Conservation (phyloP, 106 monocot genomes). For the Apostasia ramifera region DNA sequence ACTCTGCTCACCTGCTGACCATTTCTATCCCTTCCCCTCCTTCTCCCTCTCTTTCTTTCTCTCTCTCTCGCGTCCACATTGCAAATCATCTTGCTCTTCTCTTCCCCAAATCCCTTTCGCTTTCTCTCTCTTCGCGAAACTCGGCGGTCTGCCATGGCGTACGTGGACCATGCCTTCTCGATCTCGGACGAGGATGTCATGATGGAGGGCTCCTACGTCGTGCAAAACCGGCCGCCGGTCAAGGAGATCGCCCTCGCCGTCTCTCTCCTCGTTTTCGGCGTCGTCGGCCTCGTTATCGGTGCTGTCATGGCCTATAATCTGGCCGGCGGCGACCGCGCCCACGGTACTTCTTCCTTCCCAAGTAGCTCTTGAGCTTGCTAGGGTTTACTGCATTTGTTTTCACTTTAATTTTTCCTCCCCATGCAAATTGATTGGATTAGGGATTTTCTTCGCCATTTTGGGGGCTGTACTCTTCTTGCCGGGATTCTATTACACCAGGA, state of each 20-base stretch:
- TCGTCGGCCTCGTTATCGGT: slow-evolving; percentile 51
- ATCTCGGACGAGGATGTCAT: slow-evolving; percentile 87
- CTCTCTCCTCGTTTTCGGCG: slow-evolving; percentile 72
- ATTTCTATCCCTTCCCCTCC: no score
- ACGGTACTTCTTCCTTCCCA: slow-evolving; percentile 34
- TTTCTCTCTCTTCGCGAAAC: neutral
- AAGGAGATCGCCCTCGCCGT: slow-evolving; percentile 88
- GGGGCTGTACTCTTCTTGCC: slow-evolving; percentile 62
- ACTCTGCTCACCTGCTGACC: no score
- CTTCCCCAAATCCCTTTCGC: neutral
- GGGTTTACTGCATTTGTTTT: neutral
- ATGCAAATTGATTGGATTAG: slow-evolving; percentile 7
- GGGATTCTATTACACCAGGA: slow-evolving; percentile 72
- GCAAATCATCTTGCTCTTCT: no score
- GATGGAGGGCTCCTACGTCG: slow-evolving; percentile 38
- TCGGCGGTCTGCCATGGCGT: slow-evolving; percentile 47
- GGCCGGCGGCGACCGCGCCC: slow-evolving; percentile 76
- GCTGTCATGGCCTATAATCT: slow-evolving; percentile 61
- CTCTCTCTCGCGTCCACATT: no score
- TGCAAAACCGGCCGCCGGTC: slow-evolving; percentile 58
- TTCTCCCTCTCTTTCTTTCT: no score
- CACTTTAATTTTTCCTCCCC: neutral
- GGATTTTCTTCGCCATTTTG: slow-evolving; percentile 59
- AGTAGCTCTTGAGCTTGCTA: neutral
- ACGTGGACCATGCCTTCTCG: slow-evolving; percentile 98